Evolutionary conservation across 805 yeast species (phyloP).

Genomic region (Vanderwaltozyma verrucispora): DNA sequence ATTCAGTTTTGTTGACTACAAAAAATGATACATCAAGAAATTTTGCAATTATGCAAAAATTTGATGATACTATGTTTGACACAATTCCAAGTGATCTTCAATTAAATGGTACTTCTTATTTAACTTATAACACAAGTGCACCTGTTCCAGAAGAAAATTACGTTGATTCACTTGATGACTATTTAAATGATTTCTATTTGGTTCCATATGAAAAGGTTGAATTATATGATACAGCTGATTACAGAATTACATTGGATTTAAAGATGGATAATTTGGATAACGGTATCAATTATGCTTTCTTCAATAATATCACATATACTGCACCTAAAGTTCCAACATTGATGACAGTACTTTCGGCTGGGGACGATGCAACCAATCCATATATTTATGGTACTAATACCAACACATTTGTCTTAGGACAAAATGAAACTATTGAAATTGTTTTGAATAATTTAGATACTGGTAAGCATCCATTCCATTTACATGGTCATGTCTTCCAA

Average conservation of each 20-base stretch:
- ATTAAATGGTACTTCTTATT: conserved; percentile 65
- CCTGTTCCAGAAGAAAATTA: conserved; percentile 30
- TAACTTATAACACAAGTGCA: conserved; percentile 45
- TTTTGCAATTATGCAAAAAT: conserved; percentile 71
- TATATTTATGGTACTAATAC: conserved; percentile 69
- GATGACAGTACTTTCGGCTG: conserved; percentile 66
- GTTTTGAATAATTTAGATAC: conserved; percentile 79
- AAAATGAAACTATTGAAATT: conserved; percentile 55
- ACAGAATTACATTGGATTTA: conserved; percentile 59
- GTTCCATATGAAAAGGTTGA: conserved; percentile 50
- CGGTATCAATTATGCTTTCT: conserved; percentile 94
- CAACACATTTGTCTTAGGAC: conserved; percentile 55
- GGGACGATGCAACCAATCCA: conserved; percentile 44
- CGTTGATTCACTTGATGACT: conserved; percentile 39
- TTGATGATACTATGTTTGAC: conserved; percentile 83
- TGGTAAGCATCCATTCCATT: conserved; percentile 95
- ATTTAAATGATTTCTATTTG: conserved; percentile 70
- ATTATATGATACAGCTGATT: conserved; percentile 56
- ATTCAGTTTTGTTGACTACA: conserved; percentile 67
- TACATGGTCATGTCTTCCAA: conserved; percentile 87
- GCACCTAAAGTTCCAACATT: conserved; percentile 81
- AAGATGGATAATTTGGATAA: conserved; percentile 73
- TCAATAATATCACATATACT: conserved; percentile 74
- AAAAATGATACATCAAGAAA: conserved; percentile 53
- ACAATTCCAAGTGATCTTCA: conserved; percentile 49